These are phyloP conservation scores for Wallacemonas sp. DNA, from an alignment of 208 protist species.

Conservation along the genomic window DNA sequence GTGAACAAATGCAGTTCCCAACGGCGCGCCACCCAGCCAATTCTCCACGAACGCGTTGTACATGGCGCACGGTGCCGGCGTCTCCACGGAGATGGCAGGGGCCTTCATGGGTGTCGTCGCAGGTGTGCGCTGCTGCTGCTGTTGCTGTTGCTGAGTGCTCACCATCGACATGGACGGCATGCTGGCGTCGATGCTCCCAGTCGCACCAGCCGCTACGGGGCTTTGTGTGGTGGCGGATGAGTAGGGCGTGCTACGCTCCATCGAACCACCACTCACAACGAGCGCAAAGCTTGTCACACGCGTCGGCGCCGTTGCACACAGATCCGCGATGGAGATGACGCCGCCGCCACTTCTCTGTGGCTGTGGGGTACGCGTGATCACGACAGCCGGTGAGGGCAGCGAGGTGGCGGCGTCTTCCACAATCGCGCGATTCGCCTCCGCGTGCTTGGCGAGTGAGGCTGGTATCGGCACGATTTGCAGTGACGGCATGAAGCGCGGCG, in stretches of 20 bases:
- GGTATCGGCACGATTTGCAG: constrained; percentile 25
- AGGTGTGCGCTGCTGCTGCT: constrained; percentile 2
- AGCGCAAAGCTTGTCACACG: not conserved
- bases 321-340: constrained; percentile 1
- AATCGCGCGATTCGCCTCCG: no score
- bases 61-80: constrained; percentile 4
- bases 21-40: constrained; percentile 7
- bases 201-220: no score
- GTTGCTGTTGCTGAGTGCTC: not conserved
- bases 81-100: not conserved
- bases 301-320: not conserved
- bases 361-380: not conserved
- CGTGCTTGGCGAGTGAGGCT: not conserved
- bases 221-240: no score
- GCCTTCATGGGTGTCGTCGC: constrained; percentile 16
- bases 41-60: constrained; percentile 11
- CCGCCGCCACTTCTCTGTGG: not conserved
- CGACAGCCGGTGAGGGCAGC: not conserved
- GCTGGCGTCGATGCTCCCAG: constrained; percentile 2
- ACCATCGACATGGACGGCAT: not conserved
- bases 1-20: constrained; percentile 9
- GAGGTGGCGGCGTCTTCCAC: no score
- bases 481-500: constrained; percentile 37
- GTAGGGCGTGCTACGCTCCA: not conserved
- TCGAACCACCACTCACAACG: constrained; percentile 5